Base-by-base conservation (phyloP, 768 basidiomycete species). In the Termitomyces sp. region DNA sequence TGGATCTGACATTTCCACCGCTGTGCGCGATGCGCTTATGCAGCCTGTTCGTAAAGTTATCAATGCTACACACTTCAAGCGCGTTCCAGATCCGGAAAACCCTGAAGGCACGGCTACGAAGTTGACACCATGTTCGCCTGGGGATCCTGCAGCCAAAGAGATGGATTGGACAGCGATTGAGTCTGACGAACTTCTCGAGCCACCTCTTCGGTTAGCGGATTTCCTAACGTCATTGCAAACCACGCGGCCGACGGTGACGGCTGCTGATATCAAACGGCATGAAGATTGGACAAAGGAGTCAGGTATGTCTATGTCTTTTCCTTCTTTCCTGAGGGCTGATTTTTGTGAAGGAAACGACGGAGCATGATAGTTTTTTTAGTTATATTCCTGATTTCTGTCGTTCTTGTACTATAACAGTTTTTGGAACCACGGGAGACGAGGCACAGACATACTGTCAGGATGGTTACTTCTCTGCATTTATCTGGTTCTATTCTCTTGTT, bases 21-120 rank as follows among this genome's bases (percentile, higher is more conserved):
- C 96, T 54, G 96, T 98, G 27, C 88, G 95, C 58, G 96, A 98
- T 68, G 95, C 96, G 0, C 81, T 99, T 62, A 99, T 98, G 96
- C 95, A 98, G 69, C 96, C 96, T 1, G 92, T 99, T 15, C 86
- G 96, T 55, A 98, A 99, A 70, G 93, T 99, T 47, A 84, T 98
- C 51, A 86, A 88, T 22, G 95, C 97, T 2, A 97, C 95, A 0
- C 96, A 99, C 73, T 99, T 99, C 76, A 94, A 94, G 69, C 78
- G 72, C 34, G 77, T 84, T 24, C 58, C 63, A 1, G 76, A 76
- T 12, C 69, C 67, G 1, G 61, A 63, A 1, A 61, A 64, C 7
- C 69, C 72, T 41, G 61, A 58, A 13, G 56, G 61, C 18, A 65
- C 70, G 27, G 63, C 63, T 47, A 64, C 61, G 33, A 95, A 87